Conservation (phyloP, 1,284 basidiomycete species). For the Rhodotorula glutinis region DNA sequence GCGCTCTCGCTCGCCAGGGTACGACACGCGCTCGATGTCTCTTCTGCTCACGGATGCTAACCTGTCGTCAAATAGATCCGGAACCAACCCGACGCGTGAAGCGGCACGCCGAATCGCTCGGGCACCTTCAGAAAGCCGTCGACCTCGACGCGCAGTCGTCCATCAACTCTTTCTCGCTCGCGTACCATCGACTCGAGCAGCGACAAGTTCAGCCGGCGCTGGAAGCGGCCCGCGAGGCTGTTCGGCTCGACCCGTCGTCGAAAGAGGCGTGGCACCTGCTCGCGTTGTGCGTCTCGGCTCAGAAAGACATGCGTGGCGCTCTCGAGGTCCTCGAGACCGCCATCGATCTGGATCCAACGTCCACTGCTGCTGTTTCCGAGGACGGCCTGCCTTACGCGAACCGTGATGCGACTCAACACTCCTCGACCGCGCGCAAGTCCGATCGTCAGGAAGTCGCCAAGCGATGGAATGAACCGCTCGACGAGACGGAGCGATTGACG, state of each 20-base stretch:
- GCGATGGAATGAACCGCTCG: conserved; percentile 55
- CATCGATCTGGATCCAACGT: conserved; percentile 46
- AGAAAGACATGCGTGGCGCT: conserved; percentile 77
- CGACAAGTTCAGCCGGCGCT: conserved; percentile 69
- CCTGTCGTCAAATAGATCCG: conserved; percentile 55
- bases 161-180: conserved; percentile 69
- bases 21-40: conserved; percentile 14
- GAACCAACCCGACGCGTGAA: conserved; percentile 61
- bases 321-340: conserved; percentile 71
- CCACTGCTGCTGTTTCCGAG: too few species aligned
- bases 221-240: conserved; percentile 64
- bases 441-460: background rate
- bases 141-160: conserved; percentile 60
- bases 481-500: conserved; percentile 67
- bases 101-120: conserved; percentile 61
- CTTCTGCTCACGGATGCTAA: conserved; percentile 10
- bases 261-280: conserved; percentile 79
- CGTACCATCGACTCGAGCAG: conserved; percentile 69
- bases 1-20: conserved; percentile 63
- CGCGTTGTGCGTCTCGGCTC: conserved; percentile 72
- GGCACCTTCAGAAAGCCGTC: conserved; percentile 59
- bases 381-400: too few species aligned
- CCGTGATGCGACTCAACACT: too few species aligned
- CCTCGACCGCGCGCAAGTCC: too few species aligned
- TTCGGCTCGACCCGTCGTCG: conserved; percentile 10